Evolutionary conservation across 371 early-diverging fungal species (phyloP).

Genomic region (Rhizomucor miehei): DNA sequence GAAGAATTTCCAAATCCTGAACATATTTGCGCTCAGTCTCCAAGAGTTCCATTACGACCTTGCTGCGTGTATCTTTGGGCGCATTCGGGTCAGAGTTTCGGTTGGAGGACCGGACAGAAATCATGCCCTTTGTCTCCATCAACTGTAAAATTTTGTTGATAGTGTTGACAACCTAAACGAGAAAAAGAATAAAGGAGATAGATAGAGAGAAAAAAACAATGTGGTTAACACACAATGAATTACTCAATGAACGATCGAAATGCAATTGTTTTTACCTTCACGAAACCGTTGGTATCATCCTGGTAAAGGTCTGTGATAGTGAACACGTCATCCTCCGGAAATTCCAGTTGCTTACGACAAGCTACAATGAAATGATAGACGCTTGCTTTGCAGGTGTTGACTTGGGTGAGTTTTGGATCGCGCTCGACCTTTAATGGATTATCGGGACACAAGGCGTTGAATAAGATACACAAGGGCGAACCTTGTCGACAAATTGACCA

Average conservation of each 20-base stretch:
- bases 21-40: constrained; percentile 96
- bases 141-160: constrained; percentile 67
- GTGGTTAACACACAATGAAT: background rate
- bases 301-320: constrained; percentile 86
- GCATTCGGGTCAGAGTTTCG: constrained; percentile 58
- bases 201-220: too few relatives aligned
- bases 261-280: constrained; percentile 84
- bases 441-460: constrained; percentile 72
- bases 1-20: constrained; percentile 83
- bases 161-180: constrained; percentile 59
- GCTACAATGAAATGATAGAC: constrained; percentile 80
- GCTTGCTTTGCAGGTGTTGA: constrained; percentile 80
- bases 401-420: constrained; percentile 60
- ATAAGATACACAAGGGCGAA: constrained; percentile 78
- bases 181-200: too few relatives aligned
- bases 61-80: constrained; percentile 81
- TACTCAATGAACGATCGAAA: too few relatives aligned
- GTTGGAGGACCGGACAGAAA: constrained; percentile 52
- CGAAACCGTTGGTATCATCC: constrained; percentile 94
- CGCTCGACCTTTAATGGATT: constrained; percentile 49
- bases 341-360: constrained; percentile 63
- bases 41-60: constrained; percentile 84
- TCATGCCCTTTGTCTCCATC: constrained; percentile 66
- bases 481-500: constrained; percentile 92
- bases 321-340: constrained; percentile 80